These are phyloP conservation scores for Antitrichia curtipendula DNA, from an alignment of 225 moss, liverwort and hornwort genomes.

Conservation along the genomic window DNA sequence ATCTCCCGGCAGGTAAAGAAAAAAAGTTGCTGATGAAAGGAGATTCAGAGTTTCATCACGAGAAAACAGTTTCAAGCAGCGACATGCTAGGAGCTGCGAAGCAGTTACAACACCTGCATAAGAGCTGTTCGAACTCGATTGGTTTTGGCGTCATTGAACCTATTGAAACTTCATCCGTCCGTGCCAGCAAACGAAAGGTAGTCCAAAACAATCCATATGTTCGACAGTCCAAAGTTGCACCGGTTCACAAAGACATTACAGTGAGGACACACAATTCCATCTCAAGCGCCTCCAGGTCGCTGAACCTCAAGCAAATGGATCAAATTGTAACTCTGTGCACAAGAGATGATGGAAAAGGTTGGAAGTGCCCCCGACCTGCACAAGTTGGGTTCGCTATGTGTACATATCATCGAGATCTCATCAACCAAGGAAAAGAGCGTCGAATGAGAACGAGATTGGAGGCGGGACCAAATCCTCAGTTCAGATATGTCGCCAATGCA, in stretches of 20 bases:
- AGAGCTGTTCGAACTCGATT: not conserved
- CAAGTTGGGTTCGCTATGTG: slow-evolving; percentile 4
- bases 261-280: not conserved
- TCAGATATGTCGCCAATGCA: not conserved
- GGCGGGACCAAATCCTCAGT: not conserved
- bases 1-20: not conserved
- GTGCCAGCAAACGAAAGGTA: not conserved
- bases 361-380: slow-evolving; percentile 12
- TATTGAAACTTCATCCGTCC: not conserved
- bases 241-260: not conserved
- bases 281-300: not conserved
- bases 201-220: not conserved
- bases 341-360: slow-evolving; percentile 31
- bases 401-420: slow-evolving; percentile 11
- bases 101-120: not conserved
- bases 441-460: not conserved
- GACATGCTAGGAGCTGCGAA: not conserved
- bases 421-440: slow-evolving; percentile 1
- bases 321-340: not conserved
- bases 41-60: not conserved
- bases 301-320: not conserved
- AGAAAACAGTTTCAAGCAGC: not conserved
- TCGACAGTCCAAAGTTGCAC: not conserved
- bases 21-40: not conserved
- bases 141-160: not conserved